phyloP scores from a whole-genome alignment of 805 yeast genomes.

The Torulaspora maleeae region DNA sequence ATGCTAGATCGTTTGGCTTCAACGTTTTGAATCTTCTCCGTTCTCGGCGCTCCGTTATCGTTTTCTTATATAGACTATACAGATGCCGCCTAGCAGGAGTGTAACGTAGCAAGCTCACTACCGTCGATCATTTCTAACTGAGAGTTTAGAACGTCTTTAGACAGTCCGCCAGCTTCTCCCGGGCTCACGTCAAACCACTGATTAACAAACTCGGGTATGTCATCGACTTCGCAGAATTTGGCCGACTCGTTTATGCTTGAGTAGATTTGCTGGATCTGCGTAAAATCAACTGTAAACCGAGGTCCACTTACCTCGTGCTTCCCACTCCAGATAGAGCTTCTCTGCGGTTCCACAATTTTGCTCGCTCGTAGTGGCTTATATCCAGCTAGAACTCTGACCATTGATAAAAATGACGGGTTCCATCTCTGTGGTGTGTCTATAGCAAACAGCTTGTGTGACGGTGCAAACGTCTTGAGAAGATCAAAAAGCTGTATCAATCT shows the following conservation, averaged over 20 bases:
- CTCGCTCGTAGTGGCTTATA: constrained; percentile 10
- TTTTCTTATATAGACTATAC: not conserved
- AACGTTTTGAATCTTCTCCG: not conserved
- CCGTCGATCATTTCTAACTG: constrained; percentile 11
- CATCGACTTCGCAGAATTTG: constrained; percentile 19
- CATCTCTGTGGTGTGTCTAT: constrained; percentile 26
- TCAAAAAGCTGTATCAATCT: constrained; percentile 27
- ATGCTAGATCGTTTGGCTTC: not conserved
- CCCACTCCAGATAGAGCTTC: constrained; percentile 7
- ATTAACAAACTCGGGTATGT: constrained; percentile 21
- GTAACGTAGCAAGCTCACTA: constrained; percentile 11
- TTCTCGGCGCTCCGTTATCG: too few species aligned
- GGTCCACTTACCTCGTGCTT: not conserved
- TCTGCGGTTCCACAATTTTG: constrained; percentile 11
- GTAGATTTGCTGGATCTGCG: constrained; percentile 20
- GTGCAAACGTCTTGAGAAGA: constrained; percentile 21
- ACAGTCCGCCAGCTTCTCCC: not conserved
- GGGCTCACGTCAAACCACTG: constrained; percentile 24
- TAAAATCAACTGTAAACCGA: constrained; percentile 18
- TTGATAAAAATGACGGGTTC: constrained; percentile 12
- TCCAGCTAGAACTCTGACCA: constrained; percentile 8
- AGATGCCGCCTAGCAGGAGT: constrained; percentile 1
- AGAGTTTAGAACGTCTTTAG: constrained; percentile 10
- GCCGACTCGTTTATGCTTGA: constrained; percentile 16
- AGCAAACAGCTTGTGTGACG: constrained; percentile 28